A percentile compares a stretch with the other conserved stretches of the same genome.
Conservation (phyloP, 1,139 yeast genomes). For the Ashbya aceris region DNA sequence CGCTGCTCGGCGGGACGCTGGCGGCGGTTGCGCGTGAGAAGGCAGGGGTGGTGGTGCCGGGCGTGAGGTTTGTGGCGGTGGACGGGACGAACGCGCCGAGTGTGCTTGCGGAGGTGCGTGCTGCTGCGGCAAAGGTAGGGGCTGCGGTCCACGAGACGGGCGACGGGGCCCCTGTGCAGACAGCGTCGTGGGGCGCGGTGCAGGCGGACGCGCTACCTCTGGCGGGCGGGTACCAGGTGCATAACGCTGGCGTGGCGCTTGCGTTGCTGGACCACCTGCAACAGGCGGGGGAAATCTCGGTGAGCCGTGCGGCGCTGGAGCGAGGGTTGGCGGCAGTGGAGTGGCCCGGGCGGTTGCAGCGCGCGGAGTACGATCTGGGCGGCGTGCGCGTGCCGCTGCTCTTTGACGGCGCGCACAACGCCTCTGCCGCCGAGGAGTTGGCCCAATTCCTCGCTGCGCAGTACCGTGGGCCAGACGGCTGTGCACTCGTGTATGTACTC, state of each 20-base stretch:
- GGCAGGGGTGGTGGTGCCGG: conserved; percentile 68
- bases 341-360: conserved; percentile 63
- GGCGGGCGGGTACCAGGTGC: conserved; percentile 61
- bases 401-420: conserved; percentile 91
- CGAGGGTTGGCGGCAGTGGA: conserved; percentile 43
- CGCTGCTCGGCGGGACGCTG: conserved; percentile 57
- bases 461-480: conserved; percentile 19
- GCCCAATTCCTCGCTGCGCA: conserved; percentile 34
- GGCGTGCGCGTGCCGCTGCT: conserved; percentile 33
- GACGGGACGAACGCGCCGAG: conserved; percentile 55
- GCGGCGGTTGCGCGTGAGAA: conserved; percentile 62
- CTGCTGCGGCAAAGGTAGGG: conserved; percentile 26
- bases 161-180: conserved; percentile 9
- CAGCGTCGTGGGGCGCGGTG: conserved; percentile 31
- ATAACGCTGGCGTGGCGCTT: conserved; percentile 65
- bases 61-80: conserved; percentile 50
- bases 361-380: conserved; percentile 25
- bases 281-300: conserved; percentile 11
- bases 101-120: conserved; percentile 37
- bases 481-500: conserved; percentile 50
- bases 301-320: conserved; percentile 31
- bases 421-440: conserved; percentile 68
- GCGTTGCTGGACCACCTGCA: conserved; percentile 38
- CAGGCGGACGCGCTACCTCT: conserved; percentile 35
- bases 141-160: conserved; percentile 27